These are phyloP conservation scores for Plasmodium coatneyi DNA, from an alignment of 169 alveolate species.

Conservation along the genomic window DNA sequence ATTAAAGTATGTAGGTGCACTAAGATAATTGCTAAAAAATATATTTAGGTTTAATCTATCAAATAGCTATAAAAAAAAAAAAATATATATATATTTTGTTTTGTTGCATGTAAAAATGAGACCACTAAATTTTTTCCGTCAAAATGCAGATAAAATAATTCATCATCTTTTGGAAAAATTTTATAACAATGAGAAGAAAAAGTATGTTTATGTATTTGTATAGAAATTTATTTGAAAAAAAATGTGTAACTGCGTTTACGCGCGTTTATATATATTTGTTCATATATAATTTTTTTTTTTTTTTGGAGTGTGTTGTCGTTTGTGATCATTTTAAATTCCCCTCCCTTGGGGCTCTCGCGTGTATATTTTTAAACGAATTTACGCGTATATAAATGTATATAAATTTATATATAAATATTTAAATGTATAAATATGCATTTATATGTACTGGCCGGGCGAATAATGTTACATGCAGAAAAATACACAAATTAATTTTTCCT, in stretches of 20 bases:
- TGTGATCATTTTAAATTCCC: constrained; percentile 9
- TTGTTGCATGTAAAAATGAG: constrained; percentile 49
- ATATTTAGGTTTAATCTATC: constrained; percentile 72
- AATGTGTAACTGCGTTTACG: background rate
- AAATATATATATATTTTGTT: constrained; percentile 1
- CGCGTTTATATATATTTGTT: background rate
- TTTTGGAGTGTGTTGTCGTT: constrained; percentile 10
- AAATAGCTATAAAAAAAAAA: constrained; percentile 21
- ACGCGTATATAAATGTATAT: background rate
- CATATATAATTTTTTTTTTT: constrained; percentile 3
- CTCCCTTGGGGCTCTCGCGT: background rate
- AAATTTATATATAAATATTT: background rate
- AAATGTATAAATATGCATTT: background rate
- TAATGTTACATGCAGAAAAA: constrained; percentile 40
- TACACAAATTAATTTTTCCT: constrained; percentile 10
- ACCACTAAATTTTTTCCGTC: constrained; percentile 46
- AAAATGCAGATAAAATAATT: constrained; percentile 22
- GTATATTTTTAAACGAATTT: background rate
- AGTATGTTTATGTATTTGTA: background rate
- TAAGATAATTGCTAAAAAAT: constrained; percentile 34
- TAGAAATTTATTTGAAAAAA: background rate
- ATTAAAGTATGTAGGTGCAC: constrained; percentile 39
- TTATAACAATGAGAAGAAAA: background rate
- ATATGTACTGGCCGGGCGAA: background rate
- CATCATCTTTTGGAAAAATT: constrained; percentile 6